These are phyloP conservation scores for Amyloporia xantha DNA, from an alignment of 768 basidiomycete genomes.

Conservation along the genomic window DNA sequence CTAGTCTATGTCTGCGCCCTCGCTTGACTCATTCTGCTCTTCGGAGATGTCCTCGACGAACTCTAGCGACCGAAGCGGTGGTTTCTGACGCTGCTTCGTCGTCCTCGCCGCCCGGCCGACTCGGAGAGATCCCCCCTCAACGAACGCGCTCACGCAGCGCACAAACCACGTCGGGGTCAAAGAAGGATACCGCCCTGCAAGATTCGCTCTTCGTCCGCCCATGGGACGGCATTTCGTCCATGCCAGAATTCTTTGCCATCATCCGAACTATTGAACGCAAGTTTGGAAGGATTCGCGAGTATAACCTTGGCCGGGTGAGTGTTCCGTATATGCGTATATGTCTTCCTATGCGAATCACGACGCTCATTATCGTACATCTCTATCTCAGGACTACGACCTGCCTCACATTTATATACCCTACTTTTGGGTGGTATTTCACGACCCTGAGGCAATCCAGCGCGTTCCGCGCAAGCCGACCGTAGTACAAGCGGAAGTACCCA, in stretches of 20 bases:
- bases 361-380: not conserved
- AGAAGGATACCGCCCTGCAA: not conserved
- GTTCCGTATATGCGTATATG: not conserved
- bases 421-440: constrained; percentile 40
- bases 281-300: constrained; percentile 16
- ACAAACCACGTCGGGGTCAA: not conserved
- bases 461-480: constrained; percentile 28
- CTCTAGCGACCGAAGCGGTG: constrained; percentile 1
- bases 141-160: not conserved
- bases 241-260: constrained; percentile 45
- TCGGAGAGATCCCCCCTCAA: not conserved
- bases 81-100: not conserved
- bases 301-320: constrained; percentile 18
- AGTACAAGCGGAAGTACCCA: constrained; percentile 26
- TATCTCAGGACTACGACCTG: constrained; percentile 11
- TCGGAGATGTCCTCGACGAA: not conserved
- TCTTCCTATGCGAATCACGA: too few species aligned
- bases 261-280: constrained; percentile 46
- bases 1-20: not conserved
- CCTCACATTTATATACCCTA: constrained; percentile 32
- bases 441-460: constrained; percentile 15
- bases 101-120: not conserved
- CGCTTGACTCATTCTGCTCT: not conserved
- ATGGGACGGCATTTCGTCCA: constrained; percentile 35
- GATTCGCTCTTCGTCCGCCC: constrained; percentile 30